Conservation (phyloP, 1,139 yeast species). For the Schwanniomyces etchellsii region DNA sequence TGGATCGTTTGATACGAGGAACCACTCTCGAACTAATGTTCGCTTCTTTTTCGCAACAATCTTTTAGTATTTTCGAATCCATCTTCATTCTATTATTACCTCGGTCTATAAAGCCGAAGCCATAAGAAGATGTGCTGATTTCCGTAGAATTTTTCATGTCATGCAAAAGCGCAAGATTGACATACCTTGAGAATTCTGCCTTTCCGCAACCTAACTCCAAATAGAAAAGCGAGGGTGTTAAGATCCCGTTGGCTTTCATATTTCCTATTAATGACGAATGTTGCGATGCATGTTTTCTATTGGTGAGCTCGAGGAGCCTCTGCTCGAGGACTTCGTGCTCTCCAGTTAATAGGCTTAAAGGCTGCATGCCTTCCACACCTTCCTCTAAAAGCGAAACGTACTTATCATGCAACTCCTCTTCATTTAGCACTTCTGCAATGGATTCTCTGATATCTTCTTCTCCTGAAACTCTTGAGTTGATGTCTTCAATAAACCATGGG, state of each 20-base stretch:
- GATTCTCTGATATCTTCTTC: neutral
- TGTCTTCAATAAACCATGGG: slow-evolving; percentile 38
- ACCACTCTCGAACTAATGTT: slow-evolving; percentile 9
- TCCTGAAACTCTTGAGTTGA: neutral
- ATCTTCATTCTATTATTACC: slow-evolving; percentile 74
- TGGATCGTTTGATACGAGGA: slow-evolving; percentile 46
- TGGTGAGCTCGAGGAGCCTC: slow-evolving; percentile 43
- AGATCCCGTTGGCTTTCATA: slow-evolving; percentile 38
- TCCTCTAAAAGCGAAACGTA: slow-evolving; percentile 27
- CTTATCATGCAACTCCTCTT: slow-evolving; percentile 12
- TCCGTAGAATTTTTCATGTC: slow-evolving; percentile 13
- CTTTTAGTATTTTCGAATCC: slow-evolving; percentile 62
- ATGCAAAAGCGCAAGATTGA: slow-evolving; percentile 42
- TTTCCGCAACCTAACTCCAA: slow-evolving; percentile 90
- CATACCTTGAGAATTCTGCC: slow-evolving; percentile 72
- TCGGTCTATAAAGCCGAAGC: slow-evolving; percentile 68
- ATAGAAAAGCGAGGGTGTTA: slow-evolving; percentile 35
- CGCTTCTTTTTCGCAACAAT: slow-evolving; percentile 24
- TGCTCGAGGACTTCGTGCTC: slow-evolving; percentile 26
- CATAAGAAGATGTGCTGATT: slow-evolving; percentile 8
- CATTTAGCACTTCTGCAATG: slow-evolving; percentile 5
- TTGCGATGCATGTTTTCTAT: slow-evolving; percentile 74
- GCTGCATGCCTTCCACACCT: slow-evolving; percentile 9
- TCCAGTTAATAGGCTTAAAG: slow-evolving; percentile 10
- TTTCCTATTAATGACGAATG: slow-evolving; percentile 80